Percentiles rank a stretch among this genome's conserved stretches.
Conservation (phyloP, 108 stramenopile genomes). For the Schizochytrium sp. region DNA sequence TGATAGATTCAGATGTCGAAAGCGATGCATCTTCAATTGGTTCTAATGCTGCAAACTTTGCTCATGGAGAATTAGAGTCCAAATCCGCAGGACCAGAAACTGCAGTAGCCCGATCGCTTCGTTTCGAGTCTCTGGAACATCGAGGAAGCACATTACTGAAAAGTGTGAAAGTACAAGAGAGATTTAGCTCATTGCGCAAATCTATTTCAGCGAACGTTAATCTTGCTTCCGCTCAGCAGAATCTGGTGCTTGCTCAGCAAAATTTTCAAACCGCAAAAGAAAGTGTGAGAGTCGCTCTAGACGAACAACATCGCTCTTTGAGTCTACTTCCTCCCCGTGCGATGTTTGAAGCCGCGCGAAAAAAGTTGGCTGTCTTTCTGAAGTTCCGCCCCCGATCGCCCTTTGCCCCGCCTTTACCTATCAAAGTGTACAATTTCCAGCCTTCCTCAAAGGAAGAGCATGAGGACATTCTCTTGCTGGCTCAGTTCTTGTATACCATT, state of each 20-base stretch:
- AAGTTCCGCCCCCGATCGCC: background rate
- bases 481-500: slow-evolving; percentile 45
- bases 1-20: background rate
- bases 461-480: background rate
- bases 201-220: too few species aligned
- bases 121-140: too few species aligned
- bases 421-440: background rate
- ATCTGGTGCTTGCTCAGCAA: too few species aligned
- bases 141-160: too few species aligned
- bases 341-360: background rate
- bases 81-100: too few species aligned
- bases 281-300: too few species aligned
- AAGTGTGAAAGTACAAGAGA: too few species aligned
- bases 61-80: too few species aligned
- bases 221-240: too few species aligned
- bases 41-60: background rate
- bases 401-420: background rate
- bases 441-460: background rate
- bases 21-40: background rate
- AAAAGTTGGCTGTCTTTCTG: background rate
- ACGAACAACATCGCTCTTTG: background rate
- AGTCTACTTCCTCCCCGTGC: background rate
- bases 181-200: too few species aligned
- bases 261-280: too few species aligned
- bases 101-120: too few species aligned